phyloP scores from a whole-genome alignment of 2,329 filamentous ascomycete species.

The Fusarium pseudonygamai region DNA sequence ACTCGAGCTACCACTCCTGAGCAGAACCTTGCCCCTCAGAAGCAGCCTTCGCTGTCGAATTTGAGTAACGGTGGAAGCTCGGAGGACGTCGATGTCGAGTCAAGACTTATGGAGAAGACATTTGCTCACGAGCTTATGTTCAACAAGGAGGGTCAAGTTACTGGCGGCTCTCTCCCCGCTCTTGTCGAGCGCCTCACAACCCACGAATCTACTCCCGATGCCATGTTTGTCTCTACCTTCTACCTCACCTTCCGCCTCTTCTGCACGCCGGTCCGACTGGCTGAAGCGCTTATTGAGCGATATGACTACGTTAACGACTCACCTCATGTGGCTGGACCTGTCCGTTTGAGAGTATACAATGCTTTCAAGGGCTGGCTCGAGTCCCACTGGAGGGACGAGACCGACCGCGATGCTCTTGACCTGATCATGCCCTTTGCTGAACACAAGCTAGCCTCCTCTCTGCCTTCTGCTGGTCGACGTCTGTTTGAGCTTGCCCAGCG shows the following conservation, averaged over 20 bases:
- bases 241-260: slow-evolving; percentile 97
- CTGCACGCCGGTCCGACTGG: slow-evolving; percentile 80
- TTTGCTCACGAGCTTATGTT: slow-evolving; percentile 91
- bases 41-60: slow-evolving; percentile 72
- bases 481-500: slow-evolving; percentile 82
- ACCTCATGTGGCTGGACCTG: slow-evolving; percentile 76
- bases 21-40: slow-evolving; percentile 61
- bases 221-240: slow-evolving; percentile 91
- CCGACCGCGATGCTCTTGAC: slow-evolving; percentile 78
- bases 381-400: slow-evolving; percentile 89
- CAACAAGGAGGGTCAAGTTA: slow-evolving; percentile 95
- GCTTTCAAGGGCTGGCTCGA: slow-evolving; percentile 98
- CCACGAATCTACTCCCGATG: slow-evolving; percentile 91
- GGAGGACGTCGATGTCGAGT: slow-evolving; percentile 83
- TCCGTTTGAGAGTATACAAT: slow-evolving; percentile 92
- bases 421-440: slow-evolving; percentile 84
- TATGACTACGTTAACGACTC: slow-evolving; percentile 92
- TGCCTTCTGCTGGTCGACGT: slow-evolving; percentile 83
- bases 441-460: slow-evolving; percentile 70
- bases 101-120: slow-evolving; percentile 87
- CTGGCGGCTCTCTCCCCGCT: slow-evolving; percentile 88
- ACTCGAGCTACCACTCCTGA: slow-evolving; percentile 92
- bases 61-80: slow-evolving; percentile 73
- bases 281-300: slow-evolving; percentile 84
- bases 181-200: slow-evolving; percentile 94